phyloP scores from a whole-genome alignment of 768 basidiomycete genomes.

The Mycena vulgaris region DNA sequence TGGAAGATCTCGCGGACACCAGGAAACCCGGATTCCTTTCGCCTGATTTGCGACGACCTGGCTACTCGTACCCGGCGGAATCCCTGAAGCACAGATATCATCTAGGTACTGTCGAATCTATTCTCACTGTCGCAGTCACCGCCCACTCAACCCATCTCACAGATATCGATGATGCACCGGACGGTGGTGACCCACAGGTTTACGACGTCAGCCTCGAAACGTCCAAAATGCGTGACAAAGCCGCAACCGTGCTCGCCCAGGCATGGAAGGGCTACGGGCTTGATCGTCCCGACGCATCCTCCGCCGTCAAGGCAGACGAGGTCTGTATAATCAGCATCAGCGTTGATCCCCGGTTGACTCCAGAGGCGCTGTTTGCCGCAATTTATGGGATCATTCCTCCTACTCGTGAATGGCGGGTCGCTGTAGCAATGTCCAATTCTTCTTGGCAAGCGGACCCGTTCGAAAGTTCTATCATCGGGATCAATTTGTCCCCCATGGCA shows the following conservation, averaged over 20 bases:
- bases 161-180: conserved; percentile 12
- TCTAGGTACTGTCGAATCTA: background rate
- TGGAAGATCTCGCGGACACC: conserved; percentile 21
- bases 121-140: background rate
- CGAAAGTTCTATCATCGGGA: too few species aligned
- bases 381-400: background rate
- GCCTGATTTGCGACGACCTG: conserved; percentile 20
- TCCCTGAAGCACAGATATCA: too few species aligned
- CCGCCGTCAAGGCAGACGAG: background rate
- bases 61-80: conserved; percentile 11
- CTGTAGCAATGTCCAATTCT: too few species aligned
- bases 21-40: conserved; percentile 7
- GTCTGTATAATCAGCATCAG: background rate
- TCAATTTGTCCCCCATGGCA: too few species aligned
- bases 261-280: background rate
- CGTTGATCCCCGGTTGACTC: background rate
- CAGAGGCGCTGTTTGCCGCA: background rate
- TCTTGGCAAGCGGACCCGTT: too few species aligned
- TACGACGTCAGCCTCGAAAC: conserved; percentile 12
- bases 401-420: background rate
- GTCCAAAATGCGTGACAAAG: conserved; percentile 14
- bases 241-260: background rate
- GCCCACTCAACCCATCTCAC: background rate
- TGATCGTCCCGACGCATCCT: background rate
- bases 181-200: conserved; percentile 1